A percentile compares a stretch with the other conserved stretches of the same genome.
phyloP scores from a whole-genome alignment of 768 basidiomycete species.

The Leccinum longicurvipes region DNA sequence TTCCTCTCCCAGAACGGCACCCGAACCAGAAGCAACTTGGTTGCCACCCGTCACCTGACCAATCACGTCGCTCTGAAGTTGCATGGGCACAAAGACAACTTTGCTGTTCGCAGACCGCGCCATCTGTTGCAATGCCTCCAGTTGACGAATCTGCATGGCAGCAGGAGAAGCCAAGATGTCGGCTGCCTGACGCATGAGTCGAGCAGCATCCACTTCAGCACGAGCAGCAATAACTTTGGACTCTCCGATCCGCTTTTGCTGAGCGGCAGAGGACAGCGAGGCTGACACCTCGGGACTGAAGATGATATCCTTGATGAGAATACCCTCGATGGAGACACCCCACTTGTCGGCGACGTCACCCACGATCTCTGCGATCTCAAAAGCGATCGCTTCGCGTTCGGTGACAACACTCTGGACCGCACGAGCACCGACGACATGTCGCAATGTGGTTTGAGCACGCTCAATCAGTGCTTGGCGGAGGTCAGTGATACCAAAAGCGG shows the following conservation, averaged over 20 bases:
- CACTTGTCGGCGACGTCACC: conserved; percentile 91
- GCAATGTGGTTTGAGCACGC: conserved; percentile 89
- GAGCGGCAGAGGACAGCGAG: conserved; percentile 90
- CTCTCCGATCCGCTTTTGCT: conserved; percentile 96
- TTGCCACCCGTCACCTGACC: conserved; percentile 39
- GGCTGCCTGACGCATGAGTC: conserved; percentile 95
- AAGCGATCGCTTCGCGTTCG: conserved; percentile 94
- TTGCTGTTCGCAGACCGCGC: conserved; percentile 85
- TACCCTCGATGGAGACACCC: conserved; percentile 96
- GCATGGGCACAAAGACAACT: conserved; percentile 94
- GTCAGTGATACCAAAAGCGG: conserved; percentile 90
- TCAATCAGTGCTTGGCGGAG: conserved; percentile 82
- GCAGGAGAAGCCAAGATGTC: conserved; percentile 93
- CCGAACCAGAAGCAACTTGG: conserved; percentile 23
- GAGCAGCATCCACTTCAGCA: conserved; percentile 92
- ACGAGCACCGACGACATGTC: conserved; percentile 95
- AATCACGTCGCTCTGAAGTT: conserved; percentile 71
- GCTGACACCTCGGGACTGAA: conserved; percentile 89
- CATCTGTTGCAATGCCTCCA: conserved; percentile 96
- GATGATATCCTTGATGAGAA: conserved; percentile 93
- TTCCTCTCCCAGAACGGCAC: conserved; percentile 20
- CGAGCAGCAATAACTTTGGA: conserved; percentile 94
- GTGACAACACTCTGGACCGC: conserved; percentile 95
- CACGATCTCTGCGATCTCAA: conserved; percentile 95
- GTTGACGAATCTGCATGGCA: conserved; percentile 96